Conservation (phyloP, 2,329 filamentous ascomycete species). For the Apiospora saccharicola region DNA sequence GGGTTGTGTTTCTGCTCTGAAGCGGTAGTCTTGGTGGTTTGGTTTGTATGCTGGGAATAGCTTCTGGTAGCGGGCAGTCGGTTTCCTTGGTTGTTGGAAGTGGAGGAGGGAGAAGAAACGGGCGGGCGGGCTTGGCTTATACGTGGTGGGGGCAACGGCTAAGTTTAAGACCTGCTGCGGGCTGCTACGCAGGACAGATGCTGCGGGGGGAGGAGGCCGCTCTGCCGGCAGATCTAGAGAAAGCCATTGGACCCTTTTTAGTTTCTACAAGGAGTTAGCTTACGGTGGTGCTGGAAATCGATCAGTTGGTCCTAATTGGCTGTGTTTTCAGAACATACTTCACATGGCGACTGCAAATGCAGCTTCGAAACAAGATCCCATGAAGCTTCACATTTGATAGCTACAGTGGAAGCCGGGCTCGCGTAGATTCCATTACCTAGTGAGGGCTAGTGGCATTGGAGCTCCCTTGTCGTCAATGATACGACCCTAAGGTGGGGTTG, state of each 20-base stretch:
- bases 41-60: background rate
- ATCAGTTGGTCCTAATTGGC: background rate
- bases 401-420: background rate
- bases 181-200: background rate
- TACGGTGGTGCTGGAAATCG: background rate
- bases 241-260: background rate
- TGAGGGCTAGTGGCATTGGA: slow-evolving; percentile 23
- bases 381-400: background rate
- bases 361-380: background rate
- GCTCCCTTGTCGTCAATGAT: slow-evolving; percentile 24
- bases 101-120: background rate
- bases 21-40: background rate
- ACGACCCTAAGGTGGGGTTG: slow-evolving; percentile 6
- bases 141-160: slow-evolving; percentile 4
- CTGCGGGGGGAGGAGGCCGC: background rate
- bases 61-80: background rate
- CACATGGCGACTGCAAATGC: background rate
- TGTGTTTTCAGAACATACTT: background rate
- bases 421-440: background rate
- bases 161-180: background rate
- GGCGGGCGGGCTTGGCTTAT: background rate
- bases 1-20: background rate
- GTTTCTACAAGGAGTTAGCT: background rate
- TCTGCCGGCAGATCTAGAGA: slow-evolving; percentile 15
- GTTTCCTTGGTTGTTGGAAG: background rate